Evolutionary conservation across 2,329 filamentous ascomycete species (phyloP).

Genomic region (Trichoderma sp.): DNA sequence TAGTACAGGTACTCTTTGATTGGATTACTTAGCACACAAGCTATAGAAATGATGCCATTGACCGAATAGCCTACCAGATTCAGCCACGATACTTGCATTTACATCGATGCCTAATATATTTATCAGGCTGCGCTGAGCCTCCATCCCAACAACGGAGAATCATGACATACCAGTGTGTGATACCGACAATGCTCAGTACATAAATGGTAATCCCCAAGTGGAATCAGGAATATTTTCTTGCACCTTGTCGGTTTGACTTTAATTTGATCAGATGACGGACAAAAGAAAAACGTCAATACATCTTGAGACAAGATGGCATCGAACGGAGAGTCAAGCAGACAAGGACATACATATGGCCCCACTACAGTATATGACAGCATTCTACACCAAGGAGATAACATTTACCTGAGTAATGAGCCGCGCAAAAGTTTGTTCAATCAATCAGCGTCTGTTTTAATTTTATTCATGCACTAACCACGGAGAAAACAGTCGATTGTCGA

Average conservation of each 20-base stretch:
- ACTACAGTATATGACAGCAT: not conserved
- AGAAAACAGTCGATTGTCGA: not conserved
- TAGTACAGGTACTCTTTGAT: too few relatives aligned
- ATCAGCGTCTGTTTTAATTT: rapidly evolving
- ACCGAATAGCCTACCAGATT: not conserved
- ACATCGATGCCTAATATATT: not conserved
- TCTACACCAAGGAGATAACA: not conserved
- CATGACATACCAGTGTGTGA: not conserved
- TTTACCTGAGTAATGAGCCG: not conserved
- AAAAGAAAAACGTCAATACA: not conserved
- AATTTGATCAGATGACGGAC: not conserved
- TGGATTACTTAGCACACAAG: too few relatives aligned
- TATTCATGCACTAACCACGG: not conserved
- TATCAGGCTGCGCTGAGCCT: not conserved
- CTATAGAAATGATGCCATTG: too few relatives aligned
- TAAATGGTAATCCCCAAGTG: not conserved
- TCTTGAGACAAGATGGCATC: not conserved
- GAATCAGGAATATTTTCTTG: too few relatives aligned
- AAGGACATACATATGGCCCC: not conserved
- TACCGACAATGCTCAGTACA: not conserved
- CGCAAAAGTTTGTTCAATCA: not conserved
- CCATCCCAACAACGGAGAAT: not conserved
- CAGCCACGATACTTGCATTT: not conserved
- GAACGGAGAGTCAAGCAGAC: not conserved
- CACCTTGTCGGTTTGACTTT: too few relatives aligned